phyloP scores from a whole-genome alignment of 73 alveolate species.

The Effrenium voratum region DNA sequence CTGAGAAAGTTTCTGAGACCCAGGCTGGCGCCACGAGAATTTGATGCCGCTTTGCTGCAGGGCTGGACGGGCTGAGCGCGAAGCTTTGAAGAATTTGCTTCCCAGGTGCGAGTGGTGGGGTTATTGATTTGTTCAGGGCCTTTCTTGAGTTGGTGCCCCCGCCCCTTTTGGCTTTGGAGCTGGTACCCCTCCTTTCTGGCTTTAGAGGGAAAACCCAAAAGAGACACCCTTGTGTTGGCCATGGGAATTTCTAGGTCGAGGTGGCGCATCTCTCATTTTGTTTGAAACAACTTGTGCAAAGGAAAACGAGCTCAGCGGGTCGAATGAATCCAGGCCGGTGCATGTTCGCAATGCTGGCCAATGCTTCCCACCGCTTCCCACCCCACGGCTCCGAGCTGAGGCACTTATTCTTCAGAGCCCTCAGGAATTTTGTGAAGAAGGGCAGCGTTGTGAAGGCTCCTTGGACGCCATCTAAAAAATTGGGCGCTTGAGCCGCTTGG shows the following conservation, averaged over 20 bases:
- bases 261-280: too few relatives aligned
- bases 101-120: too few relatives aligned
- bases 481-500: too few relatives aligned
- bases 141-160: neutral
- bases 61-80: too few relatives aligned
- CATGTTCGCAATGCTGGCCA: neutral
- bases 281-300: too few relatives aligned
- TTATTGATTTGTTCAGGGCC: neutral
- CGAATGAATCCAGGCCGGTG: too few relatives aligned
- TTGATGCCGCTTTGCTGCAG: neutral
- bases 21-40: constrained; percentile 43
- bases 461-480: neutral
- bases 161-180: neutral
- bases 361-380: neutral
- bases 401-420: constrained; percentile 43
- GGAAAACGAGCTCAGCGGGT: too few relatives aligned
- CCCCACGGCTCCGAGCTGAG: neutral
- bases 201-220: neutral
- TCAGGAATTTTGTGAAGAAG: neutral
- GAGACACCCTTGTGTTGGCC: too few relatives aligned
- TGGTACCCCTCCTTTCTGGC: neutral
- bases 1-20: too few relatives aligned
- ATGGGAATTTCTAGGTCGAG: too few relatives aligned
- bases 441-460: constrained; percentile 8
- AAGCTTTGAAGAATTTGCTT: too few relatives aligned